These are phyloP conservation scores for Rhizopus delemar DNA, from an alignment of 371 early-diverging fungal species.

Conservation along the genomic window DNA sequence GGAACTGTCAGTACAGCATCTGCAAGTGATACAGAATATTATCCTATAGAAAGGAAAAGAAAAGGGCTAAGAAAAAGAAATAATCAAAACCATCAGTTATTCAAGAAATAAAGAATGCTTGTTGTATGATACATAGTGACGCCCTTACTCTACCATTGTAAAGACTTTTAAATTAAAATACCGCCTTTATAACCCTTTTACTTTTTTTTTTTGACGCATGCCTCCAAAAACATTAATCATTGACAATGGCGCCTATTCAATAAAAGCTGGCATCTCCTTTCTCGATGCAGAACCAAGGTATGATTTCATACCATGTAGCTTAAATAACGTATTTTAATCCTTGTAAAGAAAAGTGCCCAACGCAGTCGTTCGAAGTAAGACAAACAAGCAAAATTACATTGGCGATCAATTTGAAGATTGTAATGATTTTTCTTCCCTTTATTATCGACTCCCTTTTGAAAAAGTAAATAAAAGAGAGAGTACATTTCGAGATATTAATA, in stretches of 20 bases:
- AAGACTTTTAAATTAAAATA: too few species aligned
- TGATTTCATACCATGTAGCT: too few species aligned
- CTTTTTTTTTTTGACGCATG: conserved; percentile 5
- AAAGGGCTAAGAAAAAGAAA: neutral
- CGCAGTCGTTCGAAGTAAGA: conserved; percentile 62
- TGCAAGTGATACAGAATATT: conserved; percentile 24
- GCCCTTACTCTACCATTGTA: too few species aligned
- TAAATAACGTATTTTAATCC: neutral
- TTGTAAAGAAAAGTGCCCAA: conserved; percentile 57
- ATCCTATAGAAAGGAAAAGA: neutral
- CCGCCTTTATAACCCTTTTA: neutral
- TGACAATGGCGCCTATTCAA: conserved; percentile 78
- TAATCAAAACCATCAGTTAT: neutral
- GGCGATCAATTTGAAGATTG: conserved; percentile 72
- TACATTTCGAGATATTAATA: neutral
- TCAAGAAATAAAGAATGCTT: too few species aligned
- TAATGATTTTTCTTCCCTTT: conserved; percentile 73
- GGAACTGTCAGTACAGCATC: conserved; percentile 13
- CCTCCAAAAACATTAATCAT: conserved; percentile 50
- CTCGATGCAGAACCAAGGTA: conserved; percentile 34
- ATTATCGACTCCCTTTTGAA: conserved; percentile 80
- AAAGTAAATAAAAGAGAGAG: conserved; percentile 42
- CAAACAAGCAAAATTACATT: conserved; percentile 61
- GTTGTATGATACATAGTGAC: too few species aligned
- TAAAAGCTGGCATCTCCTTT: conserved; percentile 67